Evolutionary conservation across 169 alveolate genomes (phyloP).

Genomic region (Fabrea salina): DNA sequence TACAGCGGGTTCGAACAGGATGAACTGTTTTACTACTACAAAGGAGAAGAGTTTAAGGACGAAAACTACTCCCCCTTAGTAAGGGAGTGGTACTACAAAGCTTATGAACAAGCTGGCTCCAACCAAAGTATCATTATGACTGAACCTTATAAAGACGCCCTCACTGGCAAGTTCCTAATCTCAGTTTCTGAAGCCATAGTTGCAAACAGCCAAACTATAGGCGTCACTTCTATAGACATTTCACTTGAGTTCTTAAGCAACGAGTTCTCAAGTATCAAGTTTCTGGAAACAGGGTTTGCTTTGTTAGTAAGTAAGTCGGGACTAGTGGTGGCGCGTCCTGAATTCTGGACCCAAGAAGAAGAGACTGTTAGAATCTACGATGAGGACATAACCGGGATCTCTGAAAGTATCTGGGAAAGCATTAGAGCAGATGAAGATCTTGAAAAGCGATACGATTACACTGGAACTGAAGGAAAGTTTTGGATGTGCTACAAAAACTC

Average conservation of each 20-base stretch:
- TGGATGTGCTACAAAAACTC: no score
- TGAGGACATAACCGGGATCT: constrained; percentile 3
- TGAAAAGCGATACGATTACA: not conserved
- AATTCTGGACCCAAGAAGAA: not conserved
- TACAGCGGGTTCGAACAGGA: constrained; percentile 5
- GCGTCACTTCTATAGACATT: constrained; percentile 11
- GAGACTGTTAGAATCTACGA: constrained; percentile 22
- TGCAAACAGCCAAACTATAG: not conserved
- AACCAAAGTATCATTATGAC: not conserved
- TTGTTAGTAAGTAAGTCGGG: constrained; percentile 1
- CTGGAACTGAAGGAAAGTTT: constrained; percentile 21
- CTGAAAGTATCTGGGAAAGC: not conserved
- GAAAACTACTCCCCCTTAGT: constrained; percentile 26
- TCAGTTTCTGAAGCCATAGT: not conserved
- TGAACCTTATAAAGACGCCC: constrained; percentile 27
- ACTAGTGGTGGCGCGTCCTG: not conserved
- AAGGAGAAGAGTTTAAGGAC: not conserved
- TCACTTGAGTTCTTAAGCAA: not conserved
- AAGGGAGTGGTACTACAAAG: constrained; percentile 33
- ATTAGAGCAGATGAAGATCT: not conserved
- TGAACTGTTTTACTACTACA: not conserved
- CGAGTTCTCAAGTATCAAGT: not conserved
- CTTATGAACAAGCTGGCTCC: not conserved
- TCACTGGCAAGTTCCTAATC: not conserved
- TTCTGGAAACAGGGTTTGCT: not conserved